A percentile compares a stretch with the other conserved stretches of the same genome.
Conservation (phyloP, 2,329 filamentous ascomycete genomes). For the Xylaria sp. region DNA sequence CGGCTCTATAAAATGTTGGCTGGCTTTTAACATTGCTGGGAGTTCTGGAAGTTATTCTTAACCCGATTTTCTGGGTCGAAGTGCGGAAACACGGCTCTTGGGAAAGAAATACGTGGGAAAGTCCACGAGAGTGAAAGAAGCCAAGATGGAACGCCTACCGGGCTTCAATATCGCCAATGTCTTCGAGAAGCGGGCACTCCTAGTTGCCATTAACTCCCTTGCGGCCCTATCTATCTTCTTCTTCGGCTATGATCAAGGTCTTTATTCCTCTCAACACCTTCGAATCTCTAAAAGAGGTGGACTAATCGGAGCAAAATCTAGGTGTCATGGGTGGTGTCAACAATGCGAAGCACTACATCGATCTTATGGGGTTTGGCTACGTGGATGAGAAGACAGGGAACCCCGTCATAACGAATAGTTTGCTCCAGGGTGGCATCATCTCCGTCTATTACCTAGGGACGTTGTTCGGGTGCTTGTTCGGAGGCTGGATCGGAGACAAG, state of each 20-base stretch:
- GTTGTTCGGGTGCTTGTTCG: conserved; percentile 65
- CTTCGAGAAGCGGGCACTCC: conserved; percentile 41
- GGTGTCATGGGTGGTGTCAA: conserved; percentile 68
- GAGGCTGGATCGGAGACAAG: conserved; percentile 68
- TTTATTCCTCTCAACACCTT: conserved; percentile 30
- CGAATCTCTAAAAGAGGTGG: not conserved
- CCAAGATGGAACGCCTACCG: conserved; percentile 40
- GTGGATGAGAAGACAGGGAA: conserved; percentile 52
- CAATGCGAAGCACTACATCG: conserved; percentile 66
- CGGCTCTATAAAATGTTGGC: no score
- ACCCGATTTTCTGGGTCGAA: no score
- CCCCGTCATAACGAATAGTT: conserved; percentile 62
- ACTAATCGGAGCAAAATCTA: conserved; percentile 1
- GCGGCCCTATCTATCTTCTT: conserved; percentile 72
- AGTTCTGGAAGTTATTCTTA: no score
- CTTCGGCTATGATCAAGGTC: conserved; percentile 64
- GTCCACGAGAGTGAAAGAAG: not conserved
- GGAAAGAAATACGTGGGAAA: not conserved
- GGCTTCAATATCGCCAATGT: conserved; percentile 42
- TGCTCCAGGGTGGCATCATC: conserved; percentile 69
- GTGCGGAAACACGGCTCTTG: no score
- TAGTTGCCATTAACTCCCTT: conserved; percentile 60
- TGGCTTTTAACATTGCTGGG: no score
- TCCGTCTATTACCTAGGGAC: conserved; percentile 62
- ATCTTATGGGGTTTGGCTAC: conserved; percentile 69